These are phyloP conservation scores for Claviceps sp. DNA, from an alignment of 2,329 filamentous ascomycete genomes.

Conservation along the genomic window DNA sequence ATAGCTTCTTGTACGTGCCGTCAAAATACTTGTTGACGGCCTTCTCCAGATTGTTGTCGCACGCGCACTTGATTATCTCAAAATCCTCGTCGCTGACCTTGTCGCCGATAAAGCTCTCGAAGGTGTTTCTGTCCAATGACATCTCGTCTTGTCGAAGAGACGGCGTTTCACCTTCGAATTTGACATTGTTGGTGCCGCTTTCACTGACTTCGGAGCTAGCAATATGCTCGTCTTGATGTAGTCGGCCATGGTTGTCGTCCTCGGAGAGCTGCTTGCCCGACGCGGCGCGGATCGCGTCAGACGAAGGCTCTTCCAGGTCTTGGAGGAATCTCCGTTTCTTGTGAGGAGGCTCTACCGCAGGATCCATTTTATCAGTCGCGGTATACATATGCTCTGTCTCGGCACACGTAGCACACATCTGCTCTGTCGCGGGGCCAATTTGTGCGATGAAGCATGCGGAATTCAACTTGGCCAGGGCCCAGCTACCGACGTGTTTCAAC, in stretches of 20 bases:
- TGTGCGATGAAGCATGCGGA: constrained; percentile 21
- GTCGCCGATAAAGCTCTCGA: constrained; percentile 47
- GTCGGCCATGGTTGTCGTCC: constrained; percentile 9
- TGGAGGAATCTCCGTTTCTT: constrained; percentile 31
- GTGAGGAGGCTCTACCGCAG: constrained; percentile 28
- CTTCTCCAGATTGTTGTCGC: constrained; percentile 43
- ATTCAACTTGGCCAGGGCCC: neutral
- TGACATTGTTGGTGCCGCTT: constrained; percentile 3
- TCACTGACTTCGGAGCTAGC: constrained; percentile 8
- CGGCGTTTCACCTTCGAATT: constrained; percentile 6
- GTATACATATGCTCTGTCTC: too few species aligned
- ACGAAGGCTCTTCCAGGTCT: constrained; percentile 18
- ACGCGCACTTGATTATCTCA: constrained; percentile 36
- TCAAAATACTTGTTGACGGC: constrained; percentile 61
- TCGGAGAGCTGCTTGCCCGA: constrained; percentile 15
- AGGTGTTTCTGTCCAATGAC: constrained; percentile 42
- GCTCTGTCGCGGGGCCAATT: constrained; percentile 20
- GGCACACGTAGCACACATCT: too few species aligned
- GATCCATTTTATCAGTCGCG: constrained; percentile 11
- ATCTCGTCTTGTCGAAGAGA: constrained; percentile 14
- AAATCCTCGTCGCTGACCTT: constrained; percentile 37
- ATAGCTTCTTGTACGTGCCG: constrained; percentile 46
- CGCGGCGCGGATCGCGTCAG: constrained; percentile 13
- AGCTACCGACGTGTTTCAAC: neutral
- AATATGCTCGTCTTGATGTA: constrained; percentile 9